Evolutionary conservation across 768 basidiomycete genomes (phyloP), one percentile per base, ranked within the genome.

Genomic region (Rhodosporidiobolus sp.): DNA sequence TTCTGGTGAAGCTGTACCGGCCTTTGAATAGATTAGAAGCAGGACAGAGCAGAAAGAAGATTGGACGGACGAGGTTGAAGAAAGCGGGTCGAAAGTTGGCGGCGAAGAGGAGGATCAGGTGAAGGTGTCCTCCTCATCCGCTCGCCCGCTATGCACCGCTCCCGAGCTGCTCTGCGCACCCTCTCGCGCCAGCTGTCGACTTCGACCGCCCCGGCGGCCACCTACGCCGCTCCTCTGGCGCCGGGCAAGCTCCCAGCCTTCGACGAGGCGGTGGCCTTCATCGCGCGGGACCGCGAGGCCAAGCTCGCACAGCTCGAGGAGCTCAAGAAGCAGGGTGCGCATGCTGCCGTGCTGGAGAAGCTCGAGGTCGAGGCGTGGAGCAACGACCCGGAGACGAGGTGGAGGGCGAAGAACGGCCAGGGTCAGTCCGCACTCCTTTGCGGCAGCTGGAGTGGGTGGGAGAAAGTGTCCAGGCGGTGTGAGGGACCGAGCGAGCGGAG

Each of bases 371-470:
- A 92, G 82, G 88, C 89, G 68, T 85, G 89, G 79, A 83, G 91
- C 43, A 94, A 97, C 80, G 82, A 92, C n/a, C 94, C 94, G 0
- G 84, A 88, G 64, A 86, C 89, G 46, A 82, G 93, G 78, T 91
- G 91, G 89, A 86, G 84, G 74, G 89, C 90, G 72, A 83, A 84
- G 48, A 89, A 90, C 77, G 89, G 88, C n/a, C 85, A 88, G 85
- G 88, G 89, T 91, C 76, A 35, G 89, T 84, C n/a, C 65, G 54
- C n/a, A 16, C 14, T 8, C 6, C 16, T 1, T 35, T 50, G 48
- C 24, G 32, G 30, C 9, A 32, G 14, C 28, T 10, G 7, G 34
- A n/a, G 7, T 24, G 16, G 32, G 12, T 3, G 19, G 34, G 32
- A 32, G 58, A 38, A 59, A 50, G 57, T 58, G 52, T 67, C 26